Conservation (phyloP, 345 rosid species). For the Reutealis trisperma region DNA sequence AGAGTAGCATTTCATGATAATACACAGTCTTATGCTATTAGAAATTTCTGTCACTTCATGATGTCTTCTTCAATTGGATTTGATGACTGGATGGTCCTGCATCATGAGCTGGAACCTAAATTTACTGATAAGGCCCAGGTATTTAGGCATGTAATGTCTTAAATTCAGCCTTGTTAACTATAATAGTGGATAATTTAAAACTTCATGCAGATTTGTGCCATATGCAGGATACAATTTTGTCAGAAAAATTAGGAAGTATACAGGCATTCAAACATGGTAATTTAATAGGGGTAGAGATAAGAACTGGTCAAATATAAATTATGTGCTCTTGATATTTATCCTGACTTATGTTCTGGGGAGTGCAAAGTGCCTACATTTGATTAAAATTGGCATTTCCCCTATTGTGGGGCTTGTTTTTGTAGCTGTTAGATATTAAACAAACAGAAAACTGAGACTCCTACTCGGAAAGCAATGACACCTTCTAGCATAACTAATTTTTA, state of each 20-base stretch:
- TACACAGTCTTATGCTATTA: not conserved
- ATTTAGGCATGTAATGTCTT: not conserved
- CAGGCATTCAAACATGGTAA: not conserved
- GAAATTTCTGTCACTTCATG: not conserved
- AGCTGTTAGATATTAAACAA: not conserved
- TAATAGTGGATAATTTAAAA: not conserved
- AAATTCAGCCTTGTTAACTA: not conserved
- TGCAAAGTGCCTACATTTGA: not conserved
- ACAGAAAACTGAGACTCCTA: not conserved
- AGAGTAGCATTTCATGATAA: not conserved
- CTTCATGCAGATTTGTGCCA: not conserved
- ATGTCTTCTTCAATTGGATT: not conserved
- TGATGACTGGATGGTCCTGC: not conserved
- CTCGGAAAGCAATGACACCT: not conserved
- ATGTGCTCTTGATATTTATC: not conserved
- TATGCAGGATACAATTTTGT: not conserved
- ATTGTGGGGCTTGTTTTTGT: not conserved
- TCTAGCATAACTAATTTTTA: constrained; percentile 2
- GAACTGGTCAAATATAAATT: not conserved
- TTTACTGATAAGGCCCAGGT: not conserved
- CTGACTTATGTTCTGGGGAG: not conserved
- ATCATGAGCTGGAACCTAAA: not conserved
- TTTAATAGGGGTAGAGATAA: not conserved
- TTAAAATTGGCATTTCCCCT: not conserved
- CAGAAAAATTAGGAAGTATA: not conserved